Percentiles rank a stretch among this genome's conserved stretches.
Conservation (phyloP, 768 basidiomycete species). For the Baorangia bicolor region DNA sequence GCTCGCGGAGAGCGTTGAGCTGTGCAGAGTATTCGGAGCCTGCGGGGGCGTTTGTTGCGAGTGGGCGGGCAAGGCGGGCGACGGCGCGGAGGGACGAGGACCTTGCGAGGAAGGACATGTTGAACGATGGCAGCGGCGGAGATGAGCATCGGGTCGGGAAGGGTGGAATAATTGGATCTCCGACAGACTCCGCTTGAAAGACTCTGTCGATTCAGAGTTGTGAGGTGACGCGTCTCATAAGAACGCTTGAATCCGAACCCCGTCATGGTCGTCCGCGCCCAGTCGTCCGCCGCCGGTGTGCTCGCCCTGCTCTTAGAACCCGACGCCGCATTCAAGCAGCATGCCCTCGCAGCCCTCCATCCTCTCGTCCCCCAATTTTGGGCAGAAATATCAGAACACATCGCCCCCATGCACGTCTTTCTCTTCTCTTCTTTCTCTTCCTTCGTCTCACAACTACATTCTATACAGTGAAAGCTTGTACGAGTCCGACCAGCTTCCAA, state of each 20-base stretch:
- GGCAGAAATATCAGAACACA: slow-evolving; percentile 97
- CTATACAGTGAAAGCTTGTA: slow-evolving; percentile 79
- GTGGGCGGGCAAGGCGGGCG: slow-evolving; percentile 32
- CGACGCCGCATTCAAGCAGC: slow-evolving; percentile 82
- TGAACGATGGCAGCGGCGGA: neutral
- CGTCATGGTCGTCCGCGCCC: slow-evolving; percentile 65
- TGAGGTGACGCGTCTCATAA: slow-evolving; percentile 45
- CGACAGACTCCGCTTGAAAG: slow-evolving; percentile 33
- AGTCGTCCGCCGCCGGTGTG: slow-evolving; percentile 85
- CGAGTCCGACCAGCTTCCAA: slow-evolving; percentile 75
- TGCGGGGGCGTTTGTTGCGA: slow-evolving; percentile 41
- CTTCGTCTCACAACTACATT: slow-evolving; percentile 7
- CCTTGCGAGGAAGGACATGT: slow-evolving; percentile 53
- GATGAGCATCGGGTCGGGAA: slow-evolving; percentile 31
- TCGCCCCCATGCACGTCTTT: slow-evolving; percentile 75
- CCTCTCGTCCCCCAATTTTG: slow-evolving; percentile 91
- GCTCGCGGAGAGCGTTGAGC: slow-evolving; percentile 58
- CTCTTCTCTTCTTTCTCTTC: slow-evolving; percentile 7
- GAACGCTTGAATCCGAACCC: neutral
- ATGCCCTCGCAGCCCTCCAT: slow-evolving; percentile 84
- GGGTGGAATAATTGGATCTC: slow-evolving; percentile 16
- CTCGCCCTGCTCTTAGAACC: slow-evolving; percentile 91
- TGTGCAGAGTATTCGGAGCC: slow-evolving; percentile 47
- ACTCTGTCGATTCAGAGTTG: slow-evolving; percentile 34
- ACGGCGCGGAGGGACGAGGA: slow-evolving; percentile 45